Base-by-base conservation (phyloP, 805 yeast species). In the Yamadazyma takamatsuzukensis region DNA sequence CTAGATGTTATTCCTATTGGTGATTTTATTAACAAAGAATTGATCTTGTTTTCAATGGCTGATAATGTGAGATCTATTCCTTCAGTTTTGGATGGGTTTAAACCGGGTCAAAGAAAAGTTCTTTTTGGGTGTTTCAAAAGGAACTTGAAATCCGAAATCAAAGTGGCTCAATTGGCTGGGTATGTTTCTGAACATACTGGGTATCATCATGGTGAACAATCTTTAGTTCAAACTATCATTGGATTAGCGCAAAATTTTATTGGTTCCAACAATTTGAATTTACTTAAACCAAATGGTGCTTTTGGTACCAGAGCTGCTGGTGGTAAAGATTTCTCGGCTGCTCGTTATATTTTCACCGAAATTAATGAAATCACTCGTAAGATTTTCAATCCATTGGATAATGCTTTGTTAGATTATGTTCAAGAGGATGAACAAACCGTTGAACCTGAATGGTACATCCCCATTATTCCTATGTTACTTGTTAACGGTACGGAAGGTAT, bases 261-360 rank as follows among this genome's bases (percentile, higher is more conserved):
- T 30, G 98, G 98, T 8, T 72, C 95, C 6, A 93, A 93, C 52
- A 93, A 93, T 51, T 62, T 93, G 47, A 83, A 93, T 56, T 51
- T 87, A 32, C 65, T 93, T 48, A 72, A 78, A 54, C 98, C 98
- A 29, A 84, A 83, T 55, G 98, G 98, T 70, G 81, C 87, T 21
- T 93, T 93, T 55, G 98, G 98, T 73, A 80, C 96, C 1, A 78
- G 98, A 62, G 89, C 93, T 16, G 72, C 86, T 16, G 98, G 98
- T 59, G 98, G 98, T 67, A 93, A 93, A 57, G 98, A 93, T 68
- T 93, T 89, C 11, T 84, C 97, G n/a, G 97, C 97, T 17, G 81
- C 96, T 28, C 89, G 98, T 74, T 93, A 93, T 68, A 89, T 93
- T 56, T 85, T 75, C 58, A 93, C 98, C 0, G 88, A 85, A 50